These are phyloP conservation scores for Neopestalotiopsis clavispora DNA, from an alignment of 2,329 filamentous ascomycete species.

Conservation along the genomic window DNA sequence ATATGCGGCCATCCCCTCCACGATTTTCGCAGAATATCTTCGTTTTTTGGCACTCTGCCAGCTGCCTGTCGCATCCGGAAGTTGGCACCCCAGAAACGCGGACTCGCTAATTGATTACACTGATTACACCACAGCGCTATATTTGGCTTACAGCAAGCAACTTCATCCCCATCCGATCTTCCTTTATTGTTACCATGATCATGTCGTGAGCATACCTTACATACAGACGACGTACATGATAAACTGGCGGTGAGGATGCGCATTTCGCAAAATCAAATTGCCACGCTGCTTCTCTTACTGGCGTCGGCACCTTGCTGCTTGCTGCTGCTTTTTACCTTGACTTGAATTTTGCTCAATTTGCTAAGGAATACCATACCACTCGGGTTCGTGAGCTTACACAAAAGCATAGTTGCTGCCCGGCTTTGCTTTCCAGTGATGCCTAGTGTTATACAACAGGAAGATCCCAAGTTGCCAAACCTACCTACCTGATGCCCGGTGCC, in stretches of 20 bases:
- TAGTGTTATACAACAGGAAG: too few species aligned
- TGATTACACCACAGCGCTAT: neutral
- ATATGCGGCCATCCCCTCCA: slow-evolving; percentile 12
- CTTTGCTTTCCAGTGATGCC: neutral
- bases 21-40: neutral
- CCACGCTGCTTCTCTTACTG: neutral
- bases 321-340: neutral
- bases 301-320: neutral
- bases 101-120: neutral
- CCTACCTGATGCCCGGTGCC: too few species aligned
- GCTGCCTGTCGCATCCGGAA: neutral
- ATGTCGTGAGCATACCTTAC: neutral
- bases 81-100: neutral
- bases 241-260: neutral
- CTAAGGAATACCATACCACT: neutral
- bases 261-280: neutral
- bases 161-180: neutral
- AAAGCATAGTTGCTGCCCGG: neutral
- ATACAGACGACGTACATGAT: neutral
- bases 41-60: neutral
- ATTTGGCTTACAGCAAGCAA: neutral
- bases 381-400: neutral
- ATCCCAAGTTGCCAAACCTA: too few species aligned
- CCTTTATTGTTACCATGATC: neutral
- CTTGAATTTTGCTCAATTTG: neutral